Conservation (phyloP, 345 rosid genomes). For the Hypericum androsaemum region DNA sequence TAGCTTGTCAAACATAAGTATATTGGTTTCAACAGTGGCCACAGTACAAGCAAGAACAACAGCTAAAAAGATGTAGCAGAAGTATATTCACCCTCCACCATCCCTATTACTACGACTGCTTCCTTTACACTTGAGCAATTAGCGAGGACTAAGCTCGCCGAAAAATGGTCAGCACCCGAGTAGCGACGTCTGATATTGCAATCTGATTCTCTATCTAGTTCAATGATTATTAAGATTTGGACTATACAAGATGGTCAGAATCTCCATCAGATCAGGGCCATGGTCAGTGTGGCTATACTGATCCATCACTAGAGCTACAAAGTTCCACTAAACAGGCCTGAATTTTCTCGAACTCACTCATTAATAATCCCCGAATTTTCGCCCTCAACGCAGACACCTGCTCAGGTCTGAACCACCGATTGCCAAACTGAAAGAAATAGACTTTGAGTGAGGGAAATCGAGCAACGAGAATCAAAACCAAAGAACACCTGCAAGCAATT, state of each 20-base stretch:
- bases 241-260: constrained; percentile 11
- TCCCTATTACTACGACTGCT: too few species aligned
- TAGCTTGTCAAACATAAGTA: too few species aligned
- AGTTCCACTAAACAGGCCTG: constrained; percentile 12
- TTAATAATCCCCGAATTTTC: constrained; percentile 47
- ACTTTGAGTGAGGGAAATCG: not conserved
- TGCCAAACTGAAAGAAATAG: constrained; percentile 51
- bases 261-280: constrained; percentile 4
- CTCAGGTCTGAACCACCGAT: constrained; percentile 75
- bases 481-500: too few species aligned
- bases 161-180: too few species aligned
- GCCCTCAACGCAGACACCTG: constrained; percentile 71
- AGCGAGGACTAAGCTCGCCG: too few species aligned
- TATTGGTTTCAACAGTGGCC: too few species aligned
- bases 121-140: too few species aligned
- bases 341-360: constrained; percentile 32
- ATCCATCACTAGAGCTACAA: constrained; percentile 8
- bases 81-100: too few species aligned
- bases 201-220: not conserved
- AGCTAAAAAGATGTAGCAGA: too few species aligned
- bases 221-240: not conserved
- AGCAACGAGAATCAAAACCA: too few species aligned
- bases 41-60: too few species aligned
- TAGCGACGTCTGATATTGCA: too few species aligned
- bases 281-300: constrained; percentile 14